Evolutionary conservation across 345 rosid species (phyloP), one percentile per base, ranked within the genome.

Genomic region (Pistacia integerrima): DNA sequence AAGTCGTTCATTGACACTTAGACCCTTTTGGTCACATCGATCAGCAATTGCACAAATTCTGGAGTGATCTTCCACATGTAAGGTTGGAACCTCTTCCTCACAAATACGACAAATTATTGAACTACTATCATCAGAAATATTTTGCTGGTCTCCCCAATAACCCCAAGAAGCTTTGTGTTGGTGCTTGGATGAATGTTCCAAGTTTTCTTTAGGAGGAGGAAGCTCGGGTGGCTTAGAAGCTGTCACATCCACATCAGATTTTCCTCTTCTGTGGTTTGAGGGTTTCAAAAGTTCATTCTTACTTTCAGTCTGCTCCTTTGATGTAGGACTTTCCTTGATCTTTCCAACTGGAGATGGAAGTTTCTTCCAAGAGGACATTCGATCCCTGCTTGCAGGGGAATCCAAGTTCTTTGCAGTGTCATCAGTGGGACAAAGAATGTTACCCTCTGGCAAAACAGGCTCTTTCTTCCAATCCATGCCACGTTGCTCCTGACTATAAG

Each of bases 71-170:
- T 97, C 99, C 48, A 97, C 98, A 70, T 87, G 83, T 71, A 84
- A 85, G 57, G 99, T 94, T 51, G 90, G 92, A 80, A 97, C 97
- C 82, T 94, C 98, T 88, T 94, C 98, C 87, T 92, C 98, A 58
- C 99, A 97, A 81, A 97, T 97, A 72, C 99, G 95, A 73, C 99
- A 97, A 78, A 97, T 94, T 70, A 97, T 97, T 76, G 97, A 91
- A 81, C 84, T 87, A 84, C 82, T 87, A 64, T 94, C 99, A 64
- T 94, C 98, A 44, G 88, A 77, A 76, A 80, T 64, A 82, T 76
- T 86, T 55, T 87, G 89, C 64, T 89, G 97, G 69, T 94, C 97
- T 55, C 92, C 94, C 97, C 99, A 94, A 78, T 90, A 76, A 86
- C 99, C 97, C 99, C 98, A 97, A 84, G 98, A 94, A 78, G 75